phyloP scores from a whole-genome alignment of 805 yeast species.

The Tetrapisispora pingtungensis region DNA sequence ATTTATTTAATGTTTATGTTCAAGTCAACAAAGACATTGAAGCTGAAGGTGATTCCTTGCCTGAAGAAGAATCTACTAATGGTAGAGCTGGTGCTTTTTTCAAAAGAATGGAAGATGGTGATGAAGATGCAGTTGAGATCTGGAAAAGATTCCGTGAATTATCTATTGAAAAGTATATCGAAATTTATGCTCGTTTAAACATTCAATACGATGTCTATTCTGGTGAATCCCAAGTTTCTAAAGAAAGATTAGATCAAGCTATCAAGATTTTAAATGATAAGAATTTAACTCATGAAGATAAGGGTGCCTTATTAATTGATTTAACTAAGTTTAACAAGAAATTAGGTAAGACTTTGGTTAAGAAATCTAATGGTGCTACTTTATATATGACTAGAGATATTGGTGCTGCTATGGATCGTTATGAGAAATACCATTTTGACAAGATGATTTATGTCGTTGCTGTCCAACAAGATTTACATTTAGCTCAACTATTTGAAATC shows the following conservation, averaged over 20 bases:
- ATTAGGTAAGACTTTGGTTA: slow-evolving; percentile 84
- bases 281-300: slow-evolving; percentile 70
- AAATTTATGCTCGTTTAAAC: slow-evolving; percentile 85
- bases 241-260: slow-evolving; percentile 58
- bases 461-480: slow-evolving; percentile 89
- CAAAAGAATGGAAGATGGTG: slow-evolving; percentile 90
- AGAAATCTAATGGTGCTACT: slow-evolving; percentile 92
- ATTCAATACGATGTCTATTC: slow-evolving; percentile 81
- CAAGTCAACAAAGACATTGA: slow-evolving; percentile 69
- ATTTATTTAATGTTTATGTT: slow-evolving; percentile 90
- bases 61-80: slow-evolving; percentile 48
- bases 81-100: slow-evolving; percentile 81
- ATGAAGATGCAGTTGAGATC: slow-evolving; percentile 58
- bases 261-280: slow-evolving; percentile 52
- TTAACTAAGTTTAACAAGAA: slow-evolving; percentile 78
- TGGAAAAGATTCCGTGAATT: slow-evolving; percentile 89
- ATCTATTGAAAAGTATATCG: slow-evolving; percentile 75
- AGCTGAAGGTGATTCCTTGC: slow-evolving; percentile 40
- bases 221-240: slow-evolving; percentile 91
- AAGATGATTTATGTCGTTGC: slow-evolving; percentile 96
- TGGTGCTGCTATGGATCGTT: slow-evolving; percentile 91
- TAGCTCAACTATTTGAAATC: slow-evolving; percentile 88
- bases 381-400: slow-evolving; percentile 91
- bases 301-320: slow-evolving; percentile 85
- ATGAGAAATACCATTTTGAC: slow-evolving; percentile 75